phyloP scores from a whole-genome alignment of 2,329 filamentous ascomycete species.

The Fusarium sororula region DNA sequence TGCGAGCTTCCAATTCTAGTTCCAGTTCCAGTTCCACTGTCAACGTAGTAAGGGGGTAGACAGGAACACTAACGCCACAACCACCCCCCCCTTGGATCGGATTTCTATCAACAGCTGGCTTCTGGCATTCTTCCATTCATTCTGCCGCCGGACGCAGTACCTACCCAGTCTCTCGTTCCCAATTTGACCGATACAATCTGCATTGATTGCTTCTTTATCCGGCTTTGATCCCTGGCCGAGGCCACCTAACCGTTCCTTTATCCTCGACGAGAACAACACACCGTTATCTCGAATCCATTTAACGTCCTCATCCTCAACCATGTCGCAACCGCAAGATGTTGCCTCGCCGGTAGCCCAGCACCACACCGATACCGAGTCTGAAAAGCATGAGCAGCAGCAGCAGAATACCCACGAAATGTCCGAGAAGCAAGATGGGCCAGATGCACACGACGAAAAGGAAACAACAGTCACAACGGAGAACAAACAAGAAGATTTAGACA shows the following conservation, averaged over 20 bases:
- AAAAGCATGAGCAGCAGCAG: slow-evolving; percentile 17
- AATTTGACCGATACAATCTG: slow-evolving; percentile 24
- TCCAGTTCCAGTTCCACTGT: slow-evolving; percentile 27
- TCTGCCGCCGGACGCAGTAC: slow-evolving; percentile 32
- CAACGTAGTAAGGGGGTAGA: slow-evolving; percentile 36
- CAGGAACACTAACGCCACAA: slow-evolving; percentile 40
- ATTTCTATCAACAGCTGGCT: slow-evolving; percentile 38
- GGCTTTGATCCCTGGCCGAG: slow-evolving; percentile 31
- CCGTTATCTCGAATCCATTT: background rate
- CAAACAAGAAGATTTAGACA: slow-evolving; percentile 12
- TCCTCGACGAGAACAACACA: slow-evolving; percentile 21
- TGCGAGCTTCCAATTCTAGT: slow-evolving; percentile 32
- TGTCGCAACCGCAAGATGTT: slow-evolving; percentile 48
- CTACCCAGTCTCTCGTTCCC: slow-evolving; percentile 21
- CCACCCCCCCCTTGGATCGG: slow-evolving; percentile 29
- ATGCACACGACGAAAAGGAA: slow-evolving; percentile 10
- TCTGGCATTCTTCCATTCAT: slow-evolving; percentile 40
- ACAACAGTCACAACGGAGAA: background rate
- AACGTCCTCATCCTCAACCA: slow-evolving; percentile 31
- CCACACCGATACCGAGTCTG: slow-evolving; percentile 7
- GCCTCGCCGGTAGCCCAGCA: slow-evolving; percentile 36
- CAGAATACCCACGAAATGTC: background rate
- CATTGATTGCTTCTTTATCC: slow-evolving; percentile 17
- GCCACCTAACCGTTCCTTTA: slow-evolving; percentile 29
- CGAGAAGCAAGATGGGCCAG: background rate